phyloP scores from a whole-genome alignment of 176 grass and related monocot species.

The Cymbopogon citratus region DNA sequence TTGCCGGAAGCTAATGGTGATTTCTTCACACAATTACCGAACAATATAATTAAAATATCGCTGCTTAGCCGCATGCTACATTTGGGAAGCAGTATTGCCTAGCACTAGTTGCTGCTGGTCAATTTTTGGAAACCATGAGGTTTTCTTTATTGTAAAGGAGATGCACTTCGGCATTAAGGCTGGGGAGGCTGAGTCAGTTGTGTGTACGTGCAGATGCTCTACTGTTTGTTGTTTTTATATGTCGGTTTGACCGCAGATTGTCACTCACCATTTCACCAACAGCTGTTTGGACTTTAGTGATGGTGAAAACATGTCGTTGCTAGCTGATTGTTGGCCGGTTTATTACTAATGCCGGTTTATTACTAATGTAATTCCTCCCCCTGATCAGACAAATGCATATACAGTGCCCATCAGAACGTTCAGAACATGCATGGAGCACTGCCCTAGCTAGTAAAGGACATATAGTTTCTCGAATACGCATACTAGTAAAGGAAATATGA shows the following conservation, averaged over 20 bases:
- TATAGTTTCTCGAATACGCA: too few species aligned
- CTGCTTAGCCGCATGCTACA: conserved; percentile 21
- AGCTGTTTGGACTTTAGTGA: neutral
- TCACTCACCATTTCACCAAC: neutral
- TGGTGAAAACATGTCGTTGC: neutral
- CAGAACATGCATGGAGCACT: too few species aligned
- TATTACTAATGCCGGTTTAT: too few species aligned
- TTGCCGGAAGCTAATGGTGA: conserved; percentile 2
- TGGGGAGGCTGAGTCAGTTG: conserved; percentile 7
- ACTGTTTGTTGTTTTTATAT: neutral
- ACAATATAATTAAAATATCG: conserved; percentile 1
- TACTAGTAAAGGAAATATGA: too few species aligned
- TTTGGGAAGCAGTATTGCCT: conserved; percentile 11
- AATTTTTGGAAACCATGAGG: conserved; percentile 28
- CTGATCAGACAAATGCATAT: too few species aligned
- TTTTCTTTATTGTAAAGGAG: conserved; percentile 30
- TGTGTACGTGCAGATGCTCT: conserved; percentile 27
- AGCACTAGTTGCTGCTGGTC: conserved; percentile 33
- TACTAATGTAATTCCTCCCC: too few species aligned
- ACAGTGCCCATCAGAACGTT: too few species aligned
- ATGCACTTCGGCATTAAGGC: neutral
- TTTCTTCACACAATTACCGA: conserved; percentile 3
- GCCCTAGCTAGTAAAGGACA: too few species aligned
- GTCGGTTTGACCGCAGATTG: neutral
- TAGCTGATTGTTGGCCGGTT: neutral